These are phyloP conservation scores for Diaporthe ilicicola DNA, from an alignment of 2,329 filamentous ascomycete genomes.

Conservation along the genomic window DNA sequence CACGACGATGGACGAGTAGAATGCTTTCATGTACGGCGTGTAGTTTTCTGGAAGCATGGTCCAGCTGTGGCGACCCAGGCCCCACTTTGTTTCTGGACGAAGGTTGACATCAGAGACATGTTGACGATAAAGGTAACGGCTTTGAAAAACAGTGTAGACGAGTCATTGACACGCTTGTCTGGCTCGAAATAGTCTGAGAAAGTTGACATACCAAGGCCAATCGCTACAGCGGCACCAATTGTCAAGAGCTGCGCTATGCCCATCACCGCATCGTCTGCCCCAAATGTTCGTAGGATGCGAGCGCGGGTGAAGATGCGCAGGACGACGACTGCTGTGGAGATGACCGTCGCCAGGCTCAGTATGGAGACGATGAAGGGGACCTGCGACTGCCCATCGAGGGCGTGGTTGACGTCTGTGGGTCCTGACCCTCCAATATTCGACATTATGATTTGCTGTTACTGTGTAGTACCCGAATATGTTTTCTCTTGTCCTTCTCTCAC, in stretches of 20 bases:
- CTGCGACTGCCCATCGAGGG: constrained; percentile 36
- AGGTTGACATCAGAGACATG: not conserved
- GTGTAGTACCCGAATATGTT: not conserved
- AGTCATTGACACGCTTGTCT: not conserved
- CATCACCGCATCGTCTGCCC: constrained; percentile 39
- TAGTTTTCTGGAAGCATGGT: constrained; percentile 15
- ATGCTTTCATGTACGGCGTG: constrained; percentile 35
- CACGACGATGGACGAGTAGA: constrained; percentile 43
- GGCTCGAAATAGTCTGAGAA: not conserved
- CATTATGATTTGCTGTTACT: not conserved
- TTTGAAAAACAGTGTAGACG: too few species aligned
- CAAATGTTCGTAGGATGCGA: constrained; percentile 37
- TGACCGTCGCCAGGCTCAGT: constrained; percentile 35
- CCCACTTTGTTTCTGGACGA: constrained; percentile 28
- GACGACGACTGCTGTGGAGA: constrained; percentile 36
- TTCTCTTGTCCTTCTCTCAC: not conserved
- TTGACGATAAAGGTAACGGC: too few species aligned
- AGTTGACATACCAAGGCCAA: constrained; percentile 37
- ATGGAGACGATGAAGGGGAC: constrained; percentile 36
- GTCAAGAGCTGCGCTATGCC: constrained; percentile 35
- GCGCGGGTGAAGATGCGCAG: constrained; percentile 38
- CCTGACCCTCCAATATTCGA: constrained; percentile 22
- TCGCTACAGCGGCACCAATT: constrained; percentile 36
- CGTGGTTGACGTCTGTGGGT: constrained; percentile 30
- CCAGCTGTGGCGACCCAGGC: constrained; percentile 31